These are phyloP conservation scores for Phytophthora sp. DNA, from an alignment of 352 stramenopile species.

Conservation along the genomic window DNA sequence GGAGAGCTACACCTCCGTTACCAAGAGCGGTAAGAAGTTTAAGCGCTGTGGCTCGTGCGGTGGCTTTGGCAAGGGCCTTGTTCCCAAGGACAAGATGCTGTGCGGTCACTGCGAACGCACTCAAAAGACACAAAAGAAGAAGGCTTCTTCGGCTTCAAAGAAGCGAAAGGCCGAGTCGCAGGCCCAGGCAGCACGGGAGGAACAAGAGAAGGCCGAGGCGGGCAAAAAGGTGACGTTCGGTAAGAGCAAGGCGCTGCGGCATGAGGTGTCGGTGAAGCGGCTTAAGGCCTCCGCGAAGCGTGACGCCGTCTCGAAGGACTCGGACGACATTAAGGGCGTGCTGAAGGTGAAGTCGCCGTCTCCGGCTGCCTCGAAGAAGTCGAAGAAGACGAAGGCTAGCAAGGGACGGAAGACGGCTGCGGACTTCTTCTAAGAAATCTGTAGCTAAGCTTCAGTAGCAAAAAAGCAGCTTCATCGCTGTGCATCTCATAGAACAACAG, in stretches of 20 bases:
- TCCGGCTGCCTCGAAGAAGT: constrained; percentile 38
- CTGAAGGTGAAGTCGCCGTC: constrained; percentile 56
- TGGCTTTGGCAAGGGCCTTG: constrained; percentile 76
- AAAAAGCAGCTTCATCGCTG: constrained; percentile 5
- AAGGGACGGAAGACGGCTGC: constrained; percentile 69
- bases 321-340: constrained; percentile 72
- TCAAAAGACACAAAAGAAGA: constrained; percentile 69
- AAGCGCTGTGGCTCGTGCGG: constrained; percentile 70
- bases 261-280: constrained; percentile 85
- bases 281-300: constrained; percentile 81
- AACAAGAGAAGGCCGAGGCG: constrained; percentile 32
- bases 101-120: constrained; percentile 81
- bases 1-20: constrained; percentile 38
- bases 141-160: constrained; percentile 51
- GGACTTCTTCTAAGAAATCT: constrained; percentile 68
- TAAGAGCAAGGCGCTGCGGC: constrained; percentile 81
- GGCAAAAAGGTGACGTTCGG: constrained; percentile 88
- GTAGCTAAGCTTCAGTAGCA: constrained; percentile 2
- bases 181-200: constrained; percentile 33
- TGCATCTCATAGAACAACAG: constrained; percentile 30
- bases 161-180: constrained; percentile 64
- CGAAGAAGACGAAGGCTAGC: constrained; percentile 41
- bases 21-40: constrained; percentile 78
- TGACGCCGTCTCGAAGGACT: constrained; percentile 55
- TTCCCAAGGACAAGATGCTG: constrained; percentile 63